A percentile compares a stretch with the other conserved stretches of the same genome.
These are phyloP conservation scores for Euptelea pleiosperma DNA, from an alignment of 164 flowering plant genomes.

Conservation along the genomic window DNA sequence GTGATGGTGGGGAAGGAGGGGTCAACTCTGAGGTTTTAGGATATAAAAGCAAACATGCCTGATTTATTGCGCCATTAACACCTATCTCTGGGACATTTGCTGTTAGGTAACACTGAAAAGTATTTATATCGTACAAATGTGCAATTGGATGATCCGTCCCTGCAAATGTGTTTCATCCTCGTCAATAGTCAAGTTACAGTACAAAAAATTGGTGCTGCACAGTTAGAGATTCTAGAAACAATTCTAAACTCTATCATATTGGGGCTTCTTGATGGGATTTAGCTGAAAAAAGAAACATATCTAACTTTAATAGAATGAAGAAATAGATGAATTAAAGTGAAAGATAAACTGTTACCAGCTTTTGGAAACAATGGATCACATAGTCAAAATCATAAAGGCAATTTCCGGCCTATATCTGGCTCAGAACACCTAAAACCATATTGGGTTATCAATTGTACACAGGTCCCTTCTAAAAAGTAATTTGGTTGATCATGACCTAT, in stretches of 20 bases:
- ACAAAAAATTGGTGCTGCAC: constrained; percentile 1
- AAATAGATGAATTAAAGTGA: too few species aligned
- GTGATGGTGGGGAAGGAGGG: too few species aligned
- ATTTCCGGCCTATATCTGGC: too few species aligned
- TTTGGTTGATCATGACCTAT: neutral
- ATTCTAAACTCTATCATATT: neutral
- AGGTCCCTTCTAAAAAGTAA: too few species aligned
- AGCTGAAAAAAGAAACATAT: too few species aligned
- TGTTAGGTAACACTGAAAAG: constrained; percentile 79
- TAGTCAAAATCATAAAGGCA: too few species aligned
- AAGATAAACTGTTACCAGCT: too few species aligned
- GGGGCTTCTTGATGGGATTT: too few species aligned
- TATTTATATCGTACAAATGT: constrained; percentile 82
- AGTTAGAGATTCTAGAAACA: neutral
- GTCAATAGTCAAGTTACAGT: constrained; percentile 12
- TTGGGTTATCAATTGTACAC: too few species aligned
- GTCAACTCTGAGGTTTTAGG: neutral
- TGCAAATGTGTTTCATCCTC: constrained; percentile 26
- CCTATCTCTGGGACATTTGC: constrained; percentile 58
- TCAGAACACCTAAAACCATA: too few species aligned
- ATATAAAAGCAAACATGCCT: constrained; percentile 37
- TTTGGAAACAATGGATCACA: too few species aligned
- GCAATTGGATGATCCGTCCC: constrained; percentile 85
- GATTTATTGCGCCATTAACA: constrained; percentile 69
- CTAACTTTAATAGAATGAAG: too few species aligned